Percentiles rank a stretch among this genome's conserved stretches.
Evolutionary conservation across 1,284 basidiomycete species (phyloP).

Genomic region (Moesziomyces parantarcticus): DNA sequence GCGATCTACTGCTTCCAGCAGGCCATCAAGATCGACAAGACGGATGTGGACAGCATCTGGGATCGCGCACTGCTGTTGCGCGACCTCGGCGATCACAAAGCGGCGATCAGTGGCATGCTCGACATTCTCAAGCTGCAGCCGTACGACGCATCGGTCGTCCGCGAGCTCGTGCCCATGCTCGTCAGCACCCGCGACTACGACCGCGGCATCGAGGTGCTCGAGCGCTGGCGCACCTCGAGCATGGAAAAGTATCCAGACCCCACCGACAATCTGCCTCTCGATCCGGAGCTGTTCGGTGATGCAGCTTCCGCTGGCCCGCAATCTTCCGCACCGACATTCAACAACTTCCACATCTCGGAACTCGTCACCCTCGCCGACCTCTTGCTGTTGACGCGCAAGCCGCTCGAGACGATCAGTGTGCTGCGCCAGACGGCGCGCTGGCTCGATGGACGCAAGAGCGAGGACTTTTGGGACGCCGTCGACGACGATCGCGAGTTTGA

Average conservation of each 20-base stretch:
- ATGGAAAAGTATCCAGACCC: constrained; percentile 62
- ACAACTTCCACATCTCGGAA: constrained; percentile 67
- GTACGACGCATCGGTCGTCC: constrained; percentile 82
- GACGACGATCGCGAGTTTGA: constrained; percentile 88
- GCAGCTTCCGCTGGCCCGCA: constrained; percentile 1
- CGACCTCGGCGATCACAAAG: constrained; percentile 78
- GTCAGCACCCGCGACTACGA: constrained; percentile 77
- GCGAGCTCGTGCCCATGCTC: constrained; percentile 82
- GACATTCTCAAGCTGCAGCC: constrained; percentile 81
- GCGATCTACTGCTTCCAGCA: constrained; percentile 92
- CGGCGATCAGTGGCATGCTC: constrained; percentile 81
- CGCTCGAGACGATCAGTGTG: constrained; percentile 77
- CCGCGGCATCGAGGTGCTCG: constrained; percentile 76
- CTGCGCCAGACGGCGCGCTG: constrained; percentile 84
- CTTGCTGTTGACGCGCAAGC: constrained; percentile 77
- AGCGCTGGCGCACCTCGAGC: constrained; percentile 73
- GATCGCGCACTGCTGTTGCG: constrained; percentile 86
- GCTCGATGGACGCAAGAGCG: constrained; percentile 82
- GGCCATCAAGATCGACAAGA: constrained; percentile 80
- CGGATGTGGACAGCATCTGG: constrained; percentile 87
- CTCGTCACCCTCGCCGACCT: constrained; percentile 83
- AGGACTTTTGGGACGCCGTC: constrained; percentile 80
- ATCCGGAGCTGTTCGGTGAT: constrained; percentile 25
- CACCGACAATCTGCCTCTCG: constrained; percentile 3
- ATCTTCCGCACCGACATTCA: constrained; percentile 9